Evolutionary conservation across 345 rosid genomes (phyloP).

Genomic region (Pugionium dolabratum): DNA sequence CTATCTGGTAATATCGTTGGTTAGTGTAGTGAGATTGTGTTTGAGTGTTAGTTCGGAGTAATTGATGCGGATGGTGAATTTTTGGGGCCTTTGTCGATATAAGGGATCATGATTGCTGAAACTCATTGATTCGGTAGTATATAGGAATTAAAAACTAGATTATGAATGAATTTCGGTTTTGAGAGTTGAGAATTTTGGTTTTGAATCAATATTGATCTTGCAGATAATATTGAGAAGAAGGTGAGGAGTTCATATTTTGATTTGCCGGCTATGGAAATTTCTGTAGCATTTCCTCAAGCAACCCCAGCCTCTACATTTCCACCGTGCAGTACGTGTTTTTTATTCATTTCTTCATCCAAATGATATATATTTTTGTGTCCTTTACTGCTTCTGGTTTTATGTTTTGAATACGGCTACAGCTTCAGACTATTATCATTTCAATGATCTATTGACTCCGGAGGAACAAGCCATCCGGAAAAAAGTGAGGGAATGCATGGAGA

Average conservation of each 20-base stretch:
- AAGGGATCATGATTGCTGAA: neutral
- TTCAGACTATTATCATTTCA: constrained; percentile 76
- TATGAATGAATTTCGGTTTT: neutral
- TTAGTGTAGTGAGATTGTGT: neutral
- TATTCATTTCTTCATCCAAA: constrained; percentile 4
- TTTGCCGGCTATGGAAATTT: constrained; percentile 68
- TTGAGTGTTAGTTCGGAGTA: neutral
- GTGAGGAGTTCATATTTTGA: constrained; percentile 58
- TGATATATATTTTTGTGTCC: neutral
- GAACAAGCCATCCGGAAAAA: constrained; percentile 62
- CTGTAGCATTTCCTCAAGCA: constrained; percentile 94
- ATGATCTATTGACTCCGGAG: constrained; percentile 78
- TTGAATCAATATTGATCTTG: neutral
- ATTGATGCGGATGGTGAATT: constrained; percentile 1
- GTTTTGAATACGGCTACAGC: constrained; percentile 46
- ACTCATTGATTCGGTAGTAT: neutral
- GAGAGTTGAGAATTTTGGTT: constrained; percentile 1
- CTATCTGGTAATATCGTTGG: neutral
- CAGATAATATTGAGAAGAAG: constrained; percentile 45
- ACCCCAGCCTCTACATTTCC: constrained; percentile 90
- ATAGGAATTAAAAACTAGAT: neutral
- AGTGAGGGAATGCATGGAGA: constrained; percentile 90
- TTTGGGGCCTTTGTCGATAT: neutral
- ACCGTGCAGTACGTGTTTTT: constrained; percentile 56
- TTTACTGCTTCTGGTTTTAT: neutral